Conservation (phyloP, 768 basidiomycete genomes). For the Boletus rufocinnamomeus region DNA sequence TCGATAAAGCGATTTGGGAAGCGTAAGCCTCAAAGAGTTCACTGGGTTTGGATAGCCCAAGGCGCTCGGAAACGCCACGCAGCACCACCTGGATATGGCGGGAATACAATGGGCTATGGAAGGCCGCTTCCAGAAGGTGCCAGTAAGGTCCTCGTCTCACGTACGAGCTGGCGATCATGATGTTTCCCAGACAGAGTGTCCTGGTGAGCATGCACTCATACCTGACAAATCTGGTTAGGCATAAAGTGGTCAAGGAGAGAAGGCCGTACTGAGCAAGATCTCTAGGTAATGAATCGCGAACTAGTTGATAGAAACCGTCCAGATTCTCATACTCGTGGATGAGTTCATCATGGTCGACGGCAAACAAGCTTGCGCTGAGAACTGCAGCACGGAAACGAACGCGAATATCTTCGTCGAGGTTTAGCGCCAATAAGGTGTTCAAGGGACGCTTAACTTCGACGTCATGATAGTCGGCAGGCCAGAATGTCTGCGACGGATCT, state of each 20-base stretch:
- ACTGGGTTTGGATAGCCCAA: slow-evolving; percentile 64
- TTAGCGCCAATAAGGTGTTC: slow-evolving; percentile 51
- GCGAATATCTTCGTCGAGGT: slow-evolving; percentile 75
- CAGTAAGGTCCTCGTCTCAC: slow-evolving; percentile 83
- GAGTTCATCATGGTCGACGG: slow-evolving; percentile 38
- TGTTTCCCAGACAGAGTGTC: slow-evolving; percentile 69
- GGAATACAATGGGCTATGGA: slow-evolving; percentile 32
- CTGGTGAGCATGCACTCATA: slow-evolving; percentile 78
- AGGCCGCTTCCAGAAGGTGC: slow-evolving; percentile 77
- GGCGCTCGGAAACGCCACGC: slow-evolving; percentile 56
- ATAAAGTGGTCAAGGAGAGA: background rate
- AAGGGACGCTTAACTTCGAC: slow-evolving; percentile 41
- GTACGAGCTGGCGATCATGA: slow-evolving; percentile 75
- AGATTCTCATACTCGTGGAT: slow-evolving; percentile 27
- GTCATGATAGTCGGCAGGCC: slow-evolving; percentile 40
- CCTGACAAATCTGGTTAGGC: slow-evolving; percentile 40
- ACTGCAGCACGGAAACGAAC: slow-evolving; percentile 78
- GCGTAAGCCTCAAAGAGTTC: slow-evolving; percentile 79
- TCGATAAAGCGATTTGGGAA: slow-evolving; percentile 70
- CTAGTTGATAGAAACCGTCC: slow-evolving; percentile 44
- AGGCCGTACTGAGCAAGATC: slow-evolving; percentile 51
- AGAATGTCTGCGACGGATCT: slow-evolving; percentile 56
- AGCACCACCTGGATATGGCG: slow-evolving; percentile 52
- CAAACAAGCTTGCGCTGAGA: slow-evolving; percentile 59
- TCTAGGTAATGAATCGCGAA: slow-evolving; percentile 47